A percentile compares a stretch with the other conserved stretches of the same genome.
These are phyloP conservation scores for Begonia peltatifolia DNA, from an alignment of 306 rosid genomes.

Conservation along the genomic window DNA sequence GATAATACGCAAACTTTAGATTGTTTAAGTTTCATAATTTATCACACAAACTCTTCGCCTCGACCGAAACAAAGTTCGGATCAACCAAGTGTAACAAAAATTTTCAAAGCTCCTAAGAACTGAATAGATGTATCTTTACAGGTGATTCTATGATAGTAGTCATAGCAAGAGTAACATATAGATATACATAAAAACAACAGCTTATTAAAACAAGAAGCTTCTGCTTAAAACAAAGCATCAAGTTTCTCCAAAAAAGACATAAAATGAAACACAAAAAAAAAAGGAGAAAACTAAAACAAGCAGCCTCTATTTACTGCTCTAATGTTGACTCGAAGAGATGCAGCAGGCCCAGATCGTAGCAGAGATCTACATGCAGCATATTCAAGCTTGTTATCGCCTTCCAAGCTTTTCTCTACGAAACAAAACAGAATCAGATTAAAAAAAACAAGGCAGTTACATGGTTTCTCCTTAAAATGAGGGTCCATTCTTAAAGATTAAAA, in stretches of 20 bases:
- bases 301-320: conserved; percentile 52
- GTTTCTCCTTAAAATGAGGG: background rate
- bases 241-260: background rate
- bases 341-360: conserved; percentile 85
- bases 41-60: too few relatives aligned
- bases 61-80: too few relatives aligned
- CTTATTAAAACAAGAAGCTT: background rate
- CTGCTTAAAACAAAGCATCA: too few relatives aligned
- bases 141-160: background rate
- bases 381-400: conserved; percentile 38
- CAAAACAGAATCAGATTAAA: background rate
- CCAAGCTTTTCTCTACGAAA: conserved; percentile 44
- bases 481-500: background rate
- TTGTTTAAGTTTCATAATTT: too few relatives aligned
- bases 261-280: conserved; percentile 6
- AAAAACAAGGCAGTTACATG: background rate
- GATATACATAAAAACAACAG: background rate
- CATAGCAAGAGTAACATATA: background rate
- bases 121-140: background rate
- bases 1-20: too few relatives aligned
- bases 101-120: conserved; percentile 11
- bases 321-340: conserved; percentile 69
- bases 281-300: conserved; percentile 5
- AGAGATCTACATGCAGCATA: conserved; percentile 58
- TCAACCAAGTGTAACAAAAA: background rate